A percentile compares a stretch with the other conserved stretches of the same genome.
Evolutionary conservation across 495 filamentous ascomycete species (phyloP).

Genomic region (Sporormia fimetaria): DNA sequence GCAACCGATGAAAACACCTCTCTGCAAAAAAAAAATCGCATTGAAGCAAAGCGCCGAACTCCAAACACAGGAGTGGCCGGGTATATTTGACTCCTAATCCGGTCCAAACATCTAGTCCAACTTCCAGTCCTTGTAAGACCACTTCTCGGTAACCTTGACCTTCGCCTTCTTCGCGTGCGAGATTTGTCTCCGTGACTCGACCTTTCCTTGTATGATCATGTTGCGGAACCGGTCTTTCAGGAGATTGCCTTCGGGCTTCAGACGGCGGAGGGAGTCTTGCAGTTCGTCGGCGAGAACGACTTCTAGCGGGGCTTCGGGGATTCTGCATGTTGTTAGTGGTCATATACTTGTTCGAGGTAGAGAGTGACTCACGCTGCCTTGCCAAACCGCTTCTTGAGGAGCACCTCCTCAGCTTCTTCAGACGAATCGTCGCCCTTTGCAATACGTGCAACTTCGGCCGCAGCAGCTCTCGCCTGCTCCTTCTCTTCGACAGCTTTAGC

Average conservation of each 20-base stretch:
- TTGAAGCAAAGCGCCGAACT: no score
- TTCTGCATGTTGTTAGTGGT: constrained; percentile 33
- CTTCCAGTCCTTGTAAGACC: constrained; percentile 90
- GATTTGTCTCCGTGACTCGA: constrained; percentile 69
- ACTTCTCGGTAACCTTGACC: constrained; percentile 80
- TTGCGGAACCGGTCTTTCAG: constrained; percentile 85
- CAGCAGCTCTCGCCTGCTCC: constrained; percentile 34
- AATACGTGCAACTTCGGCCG: constrained; percentile 31
- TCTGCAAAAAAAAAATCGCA: no score
- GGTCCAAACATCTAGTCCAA: constrained; percentile 27
- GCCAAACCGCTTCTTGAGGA: constrained; percentile 67
- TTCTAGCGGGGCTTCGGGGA: constrained; percentile 72
- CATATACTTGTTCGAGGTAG: background rate
- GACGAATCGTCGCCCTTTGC: constrained; percentile 36
- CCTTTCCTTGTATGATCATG: constrained; percentile 74
- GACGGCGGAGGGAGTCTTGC: constrained; percentile 71
- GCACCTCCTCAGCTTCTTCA: constrained; percentile 46
- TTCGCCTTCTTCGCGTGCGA: constrained; percentile 67
- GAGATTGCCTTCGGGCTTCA: constrained; percentile 92
- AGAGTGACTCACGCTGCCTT: constrained; percentile 46
- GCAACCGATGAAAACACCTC: no score
- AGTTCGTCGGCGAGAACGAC: constrained; percentile 87
- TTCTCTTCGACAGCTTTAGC: constrained; percentile 49
- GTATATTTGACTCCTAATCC: no score
- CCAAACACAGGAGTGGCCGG: no score